Evolutionary conservation across 2,329 filamentous ascomycete genomes (phyloP).

Genomic region (Trichoderma sp.): DNA sequence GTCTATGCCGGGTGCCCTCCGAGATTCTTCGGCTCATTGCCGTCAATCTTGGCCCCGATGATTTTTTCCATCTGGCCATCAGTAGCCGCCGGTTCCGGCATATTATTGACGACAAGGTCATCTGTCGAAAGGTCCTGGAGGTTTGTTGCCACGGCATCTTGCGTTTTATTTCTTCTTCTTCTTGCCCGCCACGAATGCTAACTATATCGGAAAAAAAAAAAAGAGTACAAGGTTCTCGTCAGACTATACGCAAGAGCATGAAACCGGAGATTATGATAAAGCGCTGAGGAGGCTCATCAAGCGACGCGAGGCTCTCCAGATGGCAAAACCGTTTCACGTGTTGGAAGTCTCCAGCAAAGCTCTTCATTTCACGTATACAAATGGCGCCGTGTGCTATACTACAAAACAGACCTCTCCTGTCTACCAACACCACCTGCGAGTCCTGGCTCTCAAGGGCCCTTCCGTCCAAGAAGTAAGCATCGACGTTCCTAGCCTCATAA

Average conservation of each 20-base stretch:
- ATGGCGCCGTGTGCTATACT: conserved; percentile 64
- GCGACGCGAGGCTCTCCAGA: conserved; percentile 56
- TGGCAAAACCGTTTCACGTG: conserved; percentile 58
- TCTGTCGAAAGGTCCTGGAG: conserved; percentile 57
- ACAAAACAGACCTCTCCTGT: conserved; percentile 32
- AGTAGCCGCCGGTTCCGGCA: conserved; percentile 50
- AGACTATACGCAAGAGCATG: conserved; percentile 25
- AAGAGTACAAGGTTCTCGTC: conserved; percentile 25
- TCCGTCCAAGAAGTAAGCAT: conserved; percentile 53
- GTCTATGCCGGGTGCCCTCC: conserved; percentile 49
- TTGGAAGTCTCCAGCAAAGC: conserved; percentile 56
- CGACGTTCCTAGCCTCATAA: conserved; percentile 42
- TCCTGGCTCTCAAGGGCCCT: conserved; percentile 56
- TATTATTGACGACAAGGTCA: conserved; percentile 50
- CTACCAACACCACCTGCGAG: conserved; percentile 45
- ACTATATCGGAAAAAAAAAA: not conserved
- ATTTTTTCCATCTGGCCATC: conserved; percentile 54
- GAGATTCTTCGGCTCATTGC: conserved; percentile 62
- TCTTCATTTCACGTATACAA: conserved; percentile 58
- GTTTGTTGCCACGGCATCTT: conserved; percentile 38
- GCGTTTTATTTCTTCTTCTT: not conserved
- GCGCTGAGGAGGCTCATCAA: conserved; percentile 57
- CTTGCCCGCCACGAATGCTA: not conserved
- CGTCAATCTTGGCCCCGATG: conserved; percentile 52
- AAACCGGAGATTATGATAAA: conserved; percentile 23